Percentiles rank a stretch among this genome's conserved stretches.
phyloP scores from a whole-genome alignment of 306 rosid species.

The Benincasa hispida region DNA sequence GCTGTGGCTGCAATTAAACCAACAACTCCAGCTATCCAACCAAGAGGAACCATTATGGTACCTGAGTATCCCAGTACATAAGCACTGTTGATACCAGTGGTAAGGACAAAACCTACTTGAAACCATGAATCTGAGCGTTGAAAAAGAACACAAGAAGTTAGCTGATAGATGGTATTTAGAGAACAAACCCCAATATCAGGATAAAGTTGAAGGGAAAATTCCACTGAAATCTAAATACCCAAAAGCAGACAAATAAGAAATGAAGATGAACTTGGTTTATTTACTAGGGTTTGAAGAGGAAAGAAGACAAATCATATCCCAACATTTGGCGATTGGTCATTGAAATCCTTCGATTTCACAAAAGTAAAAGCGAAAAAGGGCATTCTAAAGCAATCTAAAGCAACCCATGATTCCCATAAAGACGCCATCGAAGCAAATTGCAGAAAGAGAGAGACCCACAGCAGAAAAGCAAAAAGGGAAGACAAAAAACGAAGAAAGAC shows the following conservation, averaged over 20 bases:
- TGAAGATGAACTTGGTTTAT: neutral
- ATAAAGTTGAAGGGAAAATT: neutral
- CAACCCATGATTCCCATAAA: neutral
- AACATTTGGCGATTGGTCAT: neutral
- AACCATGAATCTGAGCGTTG: conserved; percentile 63
- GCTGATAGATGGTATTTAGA: neutral
- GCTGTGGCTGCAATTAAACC: conserved; percentile 64
- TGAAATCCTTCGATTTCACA: neutral
- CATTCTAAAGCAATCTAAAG: neutral
- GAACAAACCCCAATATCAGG: neutral
- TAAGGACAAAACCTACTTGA: conserved; percentile 80
- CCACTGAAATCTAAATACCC: neutral
- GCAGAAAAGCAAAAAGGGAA: neutral
- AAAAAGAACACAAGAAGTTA: neutral
- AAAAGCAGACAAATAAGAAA: neutral
- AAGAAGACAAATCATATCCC: neutral
- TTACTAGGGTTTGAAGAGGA: neutral
- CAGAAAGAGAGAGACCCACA: neutral
- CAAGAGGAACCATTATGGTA: conserved; percentile 79
- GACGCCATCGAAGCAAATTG: neutral
- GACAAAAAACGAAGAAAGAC: neutral
- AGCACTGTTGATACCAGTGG: conserved; percentile 85
- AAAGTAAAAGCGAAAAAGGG: neutral
- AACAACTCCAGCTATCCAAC: conserved; percentile 60
- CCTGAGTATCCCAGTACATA: conserved; percentile 90